Evolutionary conservation across 2,329 filamentous ascomycete genomes (phyloP).

Genomic region (Botryotinia narcissicola): DNA sequence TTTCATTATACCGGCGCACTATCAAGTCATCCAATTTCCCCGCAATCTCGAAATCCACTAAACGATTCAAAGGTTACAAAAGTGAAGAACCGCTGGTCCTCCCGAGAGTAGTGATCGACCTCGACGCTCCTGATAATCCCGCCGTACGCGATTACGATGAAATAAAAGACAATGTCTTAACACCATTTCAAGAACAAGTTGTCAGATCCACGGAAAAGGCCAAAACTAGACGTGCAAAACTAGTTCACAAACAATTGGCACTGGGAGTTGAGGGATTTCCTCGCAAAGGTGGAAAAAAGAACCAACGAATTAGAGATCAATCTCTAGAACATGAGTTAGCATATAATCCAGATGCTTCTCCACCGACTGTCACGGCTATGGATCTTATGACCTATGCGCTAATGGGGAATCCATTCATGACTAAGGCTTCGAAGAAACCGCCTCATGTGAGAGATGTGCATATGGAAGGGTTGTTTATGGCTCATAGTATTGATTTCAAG

Average conservation of each 20-base stretch:
- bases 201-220: background rate
- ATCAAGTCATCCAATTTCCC: background rate
- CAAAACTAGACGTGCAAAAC: background rate
- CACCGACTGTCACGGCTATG: slow-evolving; percentile 4
- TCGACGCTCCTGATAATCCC: slow-evolving; percentile 49
- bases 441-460: background rate
- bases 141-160: slow-evolving; percentile 38
- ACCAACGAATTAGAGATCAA: slow-evolving; percentile 5
- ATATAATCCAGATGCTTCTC: background rate
- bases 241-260: background rate
- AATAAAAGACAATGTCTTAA: background rate
- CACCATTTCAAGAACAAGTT: background rate
- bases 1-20: slow-evolving; percentile 22
- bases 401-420: slow-evolving; percentile 24
- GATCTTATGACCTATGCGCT: slow-evolving; percentile 31
- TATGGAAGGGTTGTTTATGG: background rate
- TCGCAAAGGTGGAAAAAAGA: background rate
- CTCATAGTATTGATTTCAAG: background rate
- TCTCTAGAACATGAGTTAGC: slow-evolving; percentile 12
- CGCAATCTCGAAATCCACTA: slow-evolving; percentile 6
- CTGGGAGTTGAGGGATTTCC: background rate
- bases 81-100: slow-evolving; percentile 37
- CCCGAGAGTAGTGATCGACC: slow-evolving; percentile 48
- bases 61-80: slow-evolving; percentile 22
- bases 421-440: background rate